A percentile compares a stretch with the other conserved stretches of the same genome.
These are phyloP conservation scores for Vanrija sp. DNA, from an alignment of 1,284 basidiomycete genomes.

Conservation along the genomic window DNA sequence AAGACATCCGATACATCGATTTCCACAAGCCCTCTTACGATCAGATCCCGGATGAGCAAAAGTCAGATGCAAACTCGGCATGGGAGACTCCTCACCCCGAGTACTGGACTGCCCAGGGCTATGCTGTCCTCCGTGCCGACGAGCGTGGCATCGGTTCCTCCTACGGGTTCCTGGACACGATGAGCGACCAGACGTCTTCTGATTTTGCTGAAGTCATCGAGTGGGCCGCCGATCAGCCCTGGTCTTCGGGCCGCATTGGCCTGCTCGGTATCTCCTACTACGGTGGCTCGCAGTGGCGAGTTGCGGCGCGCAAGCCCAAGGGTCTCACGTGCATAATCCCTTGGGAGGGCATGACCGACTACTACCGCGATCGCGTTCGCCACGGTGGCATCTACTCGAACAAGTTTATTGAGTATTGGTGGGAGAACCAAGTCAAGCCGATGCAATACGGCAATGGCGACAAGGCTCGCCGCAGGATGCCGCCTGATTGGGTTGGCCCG, in stretches of 20 bases:
- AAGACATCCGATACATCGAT: constrained; percentile 34
- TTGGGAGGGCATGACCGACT: constrained; percentile 45
- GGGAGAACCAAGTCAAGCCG: constrained; percentile 32
- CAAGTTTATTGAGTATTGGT: constrained; percentile 39
- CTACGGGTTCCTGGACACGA: constrained; percentile 40
- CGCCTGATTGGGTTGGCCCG: neutral
- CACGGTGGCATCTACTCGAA: constrained; percentile 43
- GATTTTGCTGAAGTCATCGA: constrained; percentile 42
- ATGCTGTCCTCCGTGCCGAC: constrained; percentile 41
- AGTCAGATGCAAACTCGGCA: constrained; percentile 26
- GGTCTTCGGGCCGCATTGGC: constrained; percentile 42
- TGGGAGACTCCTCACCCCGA: constrained; percentile 44
- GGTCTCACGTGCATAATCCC: constrained; percentile 42
- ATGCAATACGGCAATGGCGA: constrained; percentile 40
- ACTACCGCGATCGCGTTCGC: constrained; percentile 39
- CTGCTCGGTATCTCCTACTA: constrained; percentile 45
- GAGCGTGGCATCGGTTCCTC: constrained; percentile 38
- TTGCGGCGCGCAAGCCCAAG: constrained; percentile 42
- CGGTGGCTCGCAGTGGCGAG: constrained; percentile 41
- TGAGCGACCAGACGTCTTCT: constrained; percentile 32
- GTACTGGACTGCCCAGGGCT: constrained; percentile 42
- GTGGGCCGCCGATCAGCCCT: constrained; percentile 42
- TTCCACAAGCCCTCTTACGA: constrained; percentile 31
- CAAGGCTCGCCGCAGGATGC: constrained; percentile 19
- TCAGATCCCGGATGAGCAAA: constrained; percentile 39